Conservation (phyloP, 768 basidiomycete species). For the Tubosaeta brunneosetosa region DNA sequence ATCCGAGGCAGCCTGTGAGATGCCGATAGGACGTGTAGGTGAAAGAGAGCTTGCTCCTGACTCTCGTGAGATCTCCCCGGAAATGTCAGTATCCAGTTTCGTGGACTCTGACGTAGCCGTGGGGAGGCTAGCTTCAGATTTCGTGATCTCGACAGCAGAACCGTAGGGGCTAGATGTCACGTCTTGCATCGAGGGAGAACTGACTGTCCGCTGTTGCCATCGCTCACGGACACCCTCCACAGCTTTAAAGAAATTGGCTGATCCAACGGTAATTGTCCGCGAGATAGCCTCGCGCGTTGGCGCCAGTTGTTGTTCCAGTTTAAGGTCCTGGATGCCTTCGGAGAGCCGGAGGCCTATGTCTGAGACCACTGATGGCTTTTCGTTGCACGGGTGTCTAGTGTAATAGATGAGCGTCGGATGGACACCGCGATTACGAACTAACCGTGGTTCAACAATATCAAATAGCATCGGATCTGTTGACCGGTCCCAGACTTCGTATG, state of each 20-base stretch:
- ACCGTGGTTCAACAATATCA: slow-evolving; percentile 94
- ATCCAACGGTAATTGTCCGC: slow-evolving; percentile 67
- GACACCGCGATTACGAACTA: slow-evolving; percentile 3
- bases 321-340: slow-evolving; percentile 92
- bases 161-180: slow-evolving; percentile 14
- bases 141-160: slow-evolving; percentile 27
- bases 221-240: slow-evolving; percentile 83
- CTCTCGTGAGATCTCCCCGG: slow-evolving; percentile 25
- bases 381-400: slow-evolving; percentile 85
- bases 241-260: slow-evolving; percentile 81
- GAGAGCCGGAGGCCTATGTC: slow-evolving; percentile 89
- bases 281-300: slow-evolving; percentile 88
- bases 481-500: slow-evolving; percentile 86
- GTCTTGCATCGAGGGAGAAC: slow-evolving; percentile 25
- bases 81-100: slow-evolving; percentile 13
- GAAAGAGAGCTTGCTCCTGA: slow-evolving; percentile 14
- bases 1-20: slow-evolving; percentile 31
- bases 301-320: slow-evolving; percentile 88
- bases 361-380: slow-evolving; percentile 81
- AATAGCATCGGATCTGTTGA: slow-evolving; percentile 91
- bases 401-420: not conserved
- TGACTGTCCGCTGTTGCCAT: slow-evolving; percentile 46
- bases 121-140: slow-evolving; percentile 23
- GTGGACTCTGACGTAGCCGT: slow-evolving; percentile 6
- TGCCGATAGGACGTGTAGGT: slow-evolving; percentile 21